A percentile compares a stretch with the other conserved stretches of the same genome.
These are phyloP conservation scores for Rhodomyrtus psidioides DNA, from an alignment of 441 rosid species.

Conservation along the genomic window DNA sequence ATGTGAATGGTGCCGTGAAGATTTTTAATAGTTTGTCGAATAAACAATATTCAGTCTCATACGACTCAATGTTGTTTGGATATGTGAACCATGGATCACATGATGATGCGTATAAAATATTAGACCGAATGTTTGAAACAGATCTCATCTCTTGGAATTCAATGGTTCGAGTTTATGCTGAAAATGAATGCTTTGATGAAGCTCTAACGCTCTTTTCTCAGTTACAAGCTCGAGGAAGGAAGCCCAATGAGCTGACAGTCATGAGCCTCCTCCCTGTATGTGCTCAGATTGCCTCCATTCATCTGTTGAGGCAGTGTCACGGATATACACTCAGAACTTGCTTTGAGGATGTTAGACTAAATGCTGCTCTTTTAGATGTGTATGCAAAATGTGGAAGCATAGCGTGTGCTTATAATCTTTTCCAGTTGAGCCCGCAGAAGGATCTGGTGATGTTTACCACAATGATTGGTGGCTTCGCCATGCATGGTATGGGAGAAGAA, in stretches of 20 bases:
- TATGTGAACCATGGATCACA: constrained; percentile 44
- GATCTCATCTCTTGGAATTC: constrained; percentile 84
- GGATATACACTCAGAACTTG: constrained; percentile 52
- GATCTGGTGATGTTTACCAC: constrained; percentile 73
- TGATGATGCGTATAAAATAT: constrained; percentile 35
- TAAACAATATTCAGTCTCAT: constrained; percentile 40
- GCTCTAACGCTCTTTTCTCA: constrained; percentile 45
- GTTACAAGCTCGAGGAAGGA: constrained; percentile 52
- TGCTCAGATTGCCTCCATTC: constrained; percentile 45
- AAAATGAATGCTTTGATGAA: constrained; percentile 37
- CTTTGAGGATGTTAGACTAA: constrained; percentile 45
- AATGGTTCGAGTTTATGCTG: constrained; percentile 61
- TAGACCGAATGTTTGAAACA: constrained; percentile 31
- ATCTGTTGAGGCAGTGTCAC: constrained; percentile 64
- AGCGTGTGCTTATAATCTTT: constrained; percentile 47
- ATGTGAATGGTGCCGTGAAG: constrained; percentile 44
- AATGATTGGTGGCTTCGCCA: constrained; percentile 71
- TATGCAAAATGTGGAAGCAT: constrained; percentile 81
- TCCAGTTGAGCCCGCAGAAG: constrained; percentile 36
- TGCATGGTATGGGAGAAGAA: constrained; percentile 79
- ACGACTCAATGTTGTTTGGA: constrained; percentile 58
- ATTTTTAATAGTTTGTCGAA: constrained; percentile 48
- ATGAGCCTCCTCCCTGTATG: constrained; percentile 71
- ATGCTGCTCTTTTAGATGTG: constrained; percentile 59
- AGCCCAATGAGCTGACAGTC: constrained; percentile 66